Percentiles rank a stretch among this genome's conserved stretches.
These are phyloP conservation scores for Penicillium italicum DNA, from an alignment of 2,329 filamentous ascomycete species.

Conservation along the genomic window DNA sequence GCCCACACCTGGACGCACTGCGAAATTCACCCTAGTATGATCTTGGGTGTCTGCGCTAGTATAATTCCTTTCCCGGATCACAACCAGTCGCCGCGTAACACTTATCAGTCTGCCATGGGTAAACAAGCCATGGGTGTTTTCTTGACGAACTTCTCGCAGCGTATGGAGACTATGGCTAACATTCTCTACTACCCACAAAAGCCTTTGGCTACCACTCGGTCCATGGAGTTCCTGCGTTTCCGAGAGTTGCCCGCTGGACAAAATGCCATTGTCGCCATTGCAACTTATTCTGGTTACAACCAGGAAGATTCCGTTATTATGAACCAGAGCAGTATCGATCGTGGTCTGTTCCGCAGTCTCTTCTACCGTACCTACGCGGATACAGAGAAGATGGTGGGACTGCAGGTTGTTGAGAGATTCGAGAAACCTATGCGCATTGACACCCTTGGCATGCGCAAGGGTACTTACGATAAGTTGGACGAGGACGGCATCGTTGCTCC, in stretches of 20 bases:
- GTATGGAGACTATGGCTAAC: slow-evolving; percentile 99
- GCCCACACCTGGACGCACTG: slow-evolving; percentile 96
- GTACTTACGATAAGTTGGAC: slow-evolving; percentile 95
- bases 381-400: slow-evolving; percentile 91
- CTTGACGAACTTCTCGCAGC: slow-evolving; percentile 91
- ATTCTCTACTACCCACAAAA: slow-evolving; percentile 99
- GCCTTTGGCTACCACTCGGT: slow-evolving; percentile 88
- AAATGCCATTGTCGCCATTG: slow-evolving; percentile 97
- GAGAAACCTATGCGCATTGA: slow-evolving; percentile 89
- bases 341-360: slow-evolving; percentile 91
- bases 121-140: slow-evolving; percentile 99
- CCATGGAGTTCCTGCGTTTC: slow-evolving; percentile 99
- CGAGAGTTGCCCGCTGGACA: slow-evolving; percentile 93
- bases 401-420: slow-evolving; percentile 88
- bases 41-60: slow-evolving; percentile 94
- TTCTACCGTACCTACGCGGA: slow-evolving; percentile 98
- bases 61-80: slow-evolving; percentile 99
- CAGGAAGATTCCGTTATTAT: slow-evolving; percentile 99
- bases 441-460: slow-evolving; percentile 87
- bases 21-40: slow-evolving; percentile 99
- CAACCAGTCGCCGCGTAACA: slow-evolving; percentile 96
- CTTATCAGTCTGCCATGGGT: slow-evolving; percentile 98
- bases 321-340: slow-evolving; percentile 99
- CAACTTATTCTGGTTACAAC: slow-evolving; percentile 97
- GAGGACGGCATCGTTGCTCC: slow-evolving; percentile 93